A percentile compares a stretch with the other conserved stretches of the same genome.
These are phyloP conservation scores for Colletotrichum navitas DNA, from an alignment of 2,329 filamentous ascomycete genomes.

Conservation along the genomic window DNA sequence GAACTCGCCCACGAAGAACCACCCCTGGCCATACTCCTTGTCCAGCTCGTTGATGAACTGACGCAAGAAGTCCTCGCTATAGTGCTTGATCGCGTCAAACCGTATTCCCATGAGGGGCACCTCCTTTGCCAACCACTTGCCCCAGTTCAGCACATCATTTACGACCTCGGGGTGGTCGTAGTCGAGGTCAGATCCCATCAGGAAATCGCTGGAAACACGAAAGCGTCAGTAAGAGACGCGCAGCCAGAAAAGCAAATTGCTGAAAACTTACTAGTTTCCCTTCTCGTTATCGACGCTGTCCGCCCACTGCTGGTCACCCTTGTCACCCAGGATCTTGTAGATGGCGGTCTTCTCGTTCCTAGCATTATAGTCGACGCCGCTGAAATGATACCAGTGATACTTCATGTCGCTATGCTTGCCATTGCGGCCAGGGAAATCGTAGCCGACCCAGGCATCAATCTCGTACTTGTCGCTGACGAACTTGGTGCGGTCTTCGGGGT, in stretches of 20 bases:
- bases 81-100: conserved; percentile 81
- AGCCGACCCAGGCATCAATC: conserved; percentile 79
- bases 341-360: conserved; percentile 70
- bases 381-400: conserved; percentile 79
- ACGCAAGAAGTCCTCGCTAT: conserved; percentile 73
- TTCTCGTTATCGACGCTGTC: conserved; percentile 67
- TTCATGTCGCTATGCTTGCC: conserved; percentile 73
- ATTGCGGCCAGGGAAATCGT: conserved; percentile 74
- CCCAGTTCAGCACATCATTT: conserved; percentile 75
- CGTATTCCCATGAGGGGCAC: conserved; percentile 75
- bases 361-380: conserved; percentile 76
- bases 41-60: conserved; percentile 73
- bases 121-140: conserved; percentile 73
- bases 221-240: conserved; percentile 65
- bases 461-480: conserved; percentile 69
- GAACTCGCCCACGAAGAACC: conserved; percentile 56
- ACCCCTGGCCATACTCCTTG: conserved; percentile 54
- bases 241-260: conserved; percentile 70
- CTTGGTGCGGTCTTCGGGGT: conserved; percentile 69
- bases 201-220: conserved; percentile 73
- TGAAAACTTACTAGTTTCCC: conserved; percentile 68
- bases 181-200: conserved; percentile 81
- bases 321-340: conserved; percentile 73
- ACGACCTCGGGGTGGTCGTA: conserved; percentile 73
- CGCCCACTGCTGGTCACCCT: conserved; percentile 72